These are phyloP conservation scores for Magnolia kwangsiensis DNA, from an alignment of 164 flowering plant species.

Conservation along the genomic window DNA sequence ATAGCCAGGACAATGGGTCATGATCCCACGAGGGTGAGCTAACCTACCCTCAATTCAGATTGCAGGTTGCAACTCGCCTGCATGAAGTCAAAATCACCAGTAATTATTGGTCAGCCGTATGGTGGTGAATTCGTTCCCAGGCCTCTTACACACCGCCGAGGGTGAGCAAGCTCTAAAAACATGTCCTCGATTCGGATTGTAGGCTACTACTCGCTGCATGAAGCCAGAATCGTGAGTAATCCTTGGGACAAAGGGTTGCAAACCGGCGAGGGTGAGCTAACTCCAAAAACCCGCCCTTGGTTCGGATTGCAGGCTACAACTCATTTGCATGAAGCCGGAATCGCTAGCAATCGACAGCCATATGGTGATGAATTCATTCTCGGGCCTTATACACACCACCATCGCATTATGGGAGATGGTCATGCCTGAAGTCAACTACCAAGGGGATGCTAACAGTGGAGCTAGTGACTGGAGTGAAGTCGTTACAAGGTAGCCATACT, in stretches of 20 bases:
- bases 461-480: background rate
- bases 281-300: background rate
- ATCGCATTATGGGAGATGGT: background rate
- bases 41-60: too few relatives aligned
- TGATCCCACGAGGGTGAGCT: background rate
- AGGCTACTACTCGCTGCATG: background rate
- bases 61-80: too few relatives aligned
- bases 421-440: background rate
- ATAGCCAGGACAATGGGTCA: background rate
- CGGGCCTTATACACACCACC: background rate
- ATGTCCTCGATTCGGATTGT: background rate
- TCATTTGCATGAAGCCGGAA: background rate
- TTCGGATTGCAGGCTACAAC: background rate
- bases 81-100: background rate
- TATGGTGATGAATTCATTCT: background rate
- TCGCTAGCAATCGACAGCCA: background rate
- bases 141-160: background rate
- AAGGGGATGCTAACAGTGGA: background rate
- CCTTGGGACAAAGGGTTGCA: background rate
- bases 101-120: background rate
- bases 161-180: background rate
- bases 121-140: background rate
- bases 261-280: background rate
- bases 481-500: background rate
- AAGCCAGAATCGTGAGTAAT: background rate